Conservation (phyloP, 2,329 filamentous ascomycete species). For the Rhynchosporium secalis region DNA sequence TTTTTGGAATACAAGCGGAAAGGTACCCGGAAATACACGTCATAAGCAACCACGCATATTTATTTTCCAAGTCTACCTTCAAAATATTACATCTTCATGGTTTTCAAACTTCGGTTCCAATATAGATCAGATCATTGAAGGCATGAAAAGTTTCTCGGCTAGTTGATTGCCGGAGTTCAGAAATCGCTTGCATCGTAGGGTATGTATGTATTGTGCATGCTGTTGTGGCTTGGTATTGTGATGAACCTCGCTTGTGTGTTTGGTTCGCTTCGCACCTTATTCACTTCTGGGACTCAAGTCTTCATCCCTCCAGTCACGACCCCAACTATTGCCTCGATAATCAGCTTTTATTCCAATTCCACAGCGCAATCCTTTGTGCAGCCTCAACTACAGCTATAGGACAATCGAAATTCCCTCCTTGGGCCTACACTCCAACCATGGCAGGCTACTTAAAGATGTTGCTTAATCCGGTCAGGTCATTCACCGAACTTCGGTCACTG, state of each 20-base stretch:
- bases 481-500: not conserved
- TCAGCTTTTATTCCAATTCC: not conserved
- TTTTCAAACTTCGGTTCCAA: no score
- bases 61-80: no score
- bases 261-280: not conserved
- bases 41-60: no score
- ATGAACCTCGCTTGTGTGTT: not conserved
- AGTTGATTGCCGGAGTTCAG: no score
- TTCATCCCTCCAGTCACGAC: not conserved
- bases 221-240: not conserved
- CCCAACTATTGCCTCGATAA: not conserved
- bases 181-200: no score
- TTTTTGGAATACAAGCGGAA: no score
- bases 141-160: no score
- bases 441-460: conserved; percentile 8
- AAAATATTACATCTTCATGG: no score
- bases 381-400: not conserved
- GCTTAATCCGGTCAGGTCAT: not conserved
- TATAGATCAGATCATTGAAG: no score
- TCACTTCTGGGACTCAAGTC: conserved; percentile 3
- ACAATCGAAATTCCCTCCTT: not conserved
- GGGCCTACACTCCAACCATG: not conserved
- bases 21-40: no score
- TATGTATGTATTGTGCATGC: not conserved
- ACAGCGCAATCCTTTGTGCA: not conserved